A percentile compares a stretch with the other conserved stretches of the same genome.
phyloP scores from a whole-genome alignment of 2,329 filamentous ascomycete species.

The Xylariomycetidae sp. region DNA sequence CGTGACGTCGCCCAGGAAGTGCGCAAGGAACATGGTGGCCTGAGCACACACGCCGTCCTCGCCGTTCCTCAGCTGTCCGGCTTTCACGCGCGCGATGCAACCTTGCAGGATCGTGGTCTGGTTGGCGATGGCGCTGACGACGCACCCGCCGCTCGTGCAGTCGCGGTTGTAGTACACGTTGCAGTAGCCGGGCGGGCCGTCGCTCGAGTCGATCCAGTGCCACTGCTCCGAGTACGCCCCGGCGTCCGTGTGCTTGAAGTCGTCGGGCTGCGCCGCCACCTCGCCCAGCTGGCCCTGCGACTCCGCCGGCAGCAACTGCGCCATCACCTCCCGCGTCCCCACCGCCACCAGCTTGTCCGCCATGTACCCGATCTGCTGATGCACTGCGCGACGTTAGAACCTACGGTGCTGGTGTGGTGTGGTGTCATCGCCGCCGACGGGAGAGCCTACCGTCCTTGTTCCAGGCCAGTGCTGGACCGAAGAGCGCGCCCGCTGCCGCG shows the following conservation, averaged over 20 bases:
- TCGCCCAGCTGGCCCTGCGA: slow-evolving; percentile 27
- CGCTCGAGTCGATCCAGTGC: slow-evolving; percentile 37
- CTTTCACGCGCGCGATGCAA: slow-evolving; percentile 11
- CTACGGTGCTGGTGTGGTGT: too few species aligned
- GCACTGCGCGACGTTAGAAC: slow-evolving; percentile 8
- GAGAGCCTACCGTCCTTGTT: slow-evolving; percentile 14
- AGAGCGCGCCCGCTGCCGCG: slow-evolving; percentile 7
- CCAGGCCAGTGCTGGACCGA: slow-evolving; percentile 12
- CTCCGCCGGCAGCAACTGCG: slow-evolving; percentile 26
- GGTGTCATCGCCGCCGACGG: too few species aligned
- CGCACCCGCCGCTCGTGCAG: slow-evolving; percentile 27
- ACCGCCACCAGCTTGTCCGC: slow-evolving; percentile 16
- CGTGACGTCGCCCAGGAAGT: slow-evolving; percentile 42
- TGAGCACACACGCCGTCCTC: slow-evolving; percentile 11
- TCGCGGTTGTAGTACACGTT: slow-evolving; percentile 31
- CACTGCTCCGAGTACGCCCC: slow-evolving; percentile 30
- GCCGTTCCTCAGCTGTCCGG: slow-evolving; percentile 11
- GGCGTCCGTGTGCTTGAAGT: slow-evolving; percentile 27
- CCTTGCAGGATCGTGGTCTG: slow-evolving; percentile 17
- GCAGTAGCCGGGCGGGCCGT: slow-evolving; percentile 31
- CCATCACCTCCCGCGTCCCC: slow-evolving; percentile 19
- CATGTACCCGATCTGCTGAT: slow-evolving; percentile 16
- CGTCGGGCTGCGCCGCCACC: slow-evolving; percentile 35
- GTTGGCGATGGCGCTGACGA: slow-evolving; percentile 20
- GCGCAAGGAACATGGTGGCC: slow-evolving; percentile 27